Percentiles rank a stretch among this genome's conserved stretches.
Evolutionary conservation across 148 eudicot genomes (phyloP).

Genomic region (Nyssa sinensis): DNA sequence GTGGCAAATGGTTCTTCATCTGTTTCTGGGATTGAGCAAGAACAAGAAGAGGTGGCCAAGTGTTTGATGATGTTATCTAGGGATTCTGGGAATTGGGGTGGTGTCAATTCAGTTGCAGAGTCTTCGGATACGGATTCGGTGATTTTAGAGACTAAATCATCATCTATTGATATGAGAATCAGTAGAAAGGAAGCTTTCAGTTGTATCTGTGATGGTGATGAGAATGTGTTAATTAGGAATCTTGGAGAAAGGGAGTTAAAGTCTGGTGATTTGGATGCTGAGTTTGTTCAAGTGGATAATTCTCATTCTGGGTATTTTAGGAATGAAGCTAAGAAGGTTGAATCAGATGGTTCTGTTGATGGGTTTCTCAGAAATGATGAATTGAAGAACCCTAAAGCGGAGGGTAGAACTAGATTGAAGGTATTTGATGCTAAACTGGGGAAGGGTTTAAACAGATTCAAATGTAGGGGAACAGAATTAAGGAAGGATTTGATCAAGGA

Average conservation of each 20-base stretch:
- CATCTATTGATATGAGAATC: constrained; percentile 29
- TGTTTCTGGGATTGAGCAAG: constrained; percentile 70
- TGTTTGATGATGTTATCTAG: constrained; percentile 88
- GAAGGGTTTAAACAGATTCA: constrained; percentile 10
- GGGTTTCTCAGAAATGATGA: constrained; percentile 35
- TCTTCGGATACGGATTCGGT: constrained; percentile 79
- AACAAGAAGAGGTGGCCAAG: constrained; percentile 79
- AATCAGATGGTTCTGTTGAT: constrained; percentile 76
- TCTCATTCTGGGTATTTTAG: constrained; percentile 79
- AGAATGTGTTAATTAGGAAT: constrained; percentile 17
- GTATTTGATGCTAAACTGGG: background rate
- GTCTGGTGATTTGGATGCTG: constrained; percentile 26
- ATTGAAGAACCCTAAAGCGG: constrained; percentile 25
- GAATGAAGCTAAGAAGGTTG: constrained; percentile 62
- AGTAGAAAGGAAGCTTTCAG: constrained; percentile 17
- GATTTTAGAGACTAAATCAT: constrained; percentile 62
- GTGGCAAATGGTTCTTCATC: constrained; percentile 43
- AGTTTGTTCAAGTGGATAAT: constrained; percentile 40
- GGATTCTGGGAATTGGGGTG: constrained; percentile 46
- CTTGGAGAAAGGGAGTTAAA: constrained; percentile 24
- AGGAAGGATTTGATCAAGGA: constrained; percentile 8
- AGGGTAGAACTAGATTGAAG: constrained; percentile 28
- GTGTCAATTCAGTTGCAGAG: constrained; percentile 47
- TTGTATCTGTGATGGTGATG: constrained; percentile 8
- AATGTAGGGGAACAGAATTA: constrained; percentile 2